phyloP scores from a whole-genome alignment of 2,329 filamentous ascomycete genomes.

The Alternaria dauci region DNA sequence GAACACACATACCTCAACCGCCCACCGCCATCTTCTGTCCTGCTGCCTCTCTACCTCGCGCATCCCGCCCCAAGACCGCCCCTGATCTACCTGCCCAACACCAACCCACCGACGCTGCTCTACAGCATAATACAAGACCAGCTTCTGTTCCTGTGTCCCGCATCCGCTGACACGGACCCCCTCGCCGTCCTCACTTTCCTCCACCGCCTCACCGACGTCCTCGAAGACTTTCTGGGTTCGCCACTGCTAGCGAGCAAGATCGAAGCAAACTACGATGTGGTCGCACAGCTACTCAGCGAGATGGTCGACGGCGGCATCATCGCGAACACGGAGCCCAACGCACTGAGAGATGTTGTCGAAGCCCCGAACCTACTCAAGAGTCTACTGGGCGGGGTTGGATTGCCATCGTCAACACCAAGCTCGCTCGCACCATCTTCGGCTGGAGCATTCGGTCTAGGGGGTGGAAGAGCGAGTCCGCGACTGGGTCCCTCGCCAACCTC shows the following conservation, averaged over 20 bases:
- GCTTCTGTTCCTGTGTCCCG: conserved; percentile 83
- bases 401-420: conserved; percentile 65
- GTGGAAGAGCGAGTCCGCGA: conserved; percentile 33
- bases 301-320: conserved; percentile 96
- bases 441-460: conserved; percentile 10
- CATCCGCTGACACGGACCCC: conserved; percentile 87
- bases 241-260: conserved; percentile 87
- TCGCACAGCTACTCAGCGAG: conserved; percentile 89
- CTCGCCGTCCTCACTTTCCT: conserved; percentile 92
- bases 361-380: conserved; percentile 91
- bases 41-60: conserved; percentile 87
- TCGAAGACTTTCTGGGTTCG: conserved; percentile 93
- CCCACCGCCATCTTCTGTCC: conserved; percentile 76
- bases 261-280: conserved; percentile 89
- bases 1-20: conserved; percentile 88
- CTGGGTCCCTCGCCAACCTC: conserved; percentile 33
- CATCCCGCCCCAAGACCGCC: conserved; percentile 83
- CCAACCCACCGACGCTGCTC: conserved; percentile 84
- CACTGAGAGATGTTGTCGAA: conserved; percentile 88
- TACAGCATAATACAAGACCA: conserved; percentile 90
- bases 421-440: conserved; percentile 34
- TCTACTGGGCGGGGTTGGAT: conserved; percentile 82
- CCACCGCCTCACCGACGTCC: conserved; percentile 87
- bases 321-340: conserved; percentile 91
- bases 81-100: conserved; percentile 82